Conservation (phyloP, 345 rosid genomes). For the Ceriops decandra region DNA sequence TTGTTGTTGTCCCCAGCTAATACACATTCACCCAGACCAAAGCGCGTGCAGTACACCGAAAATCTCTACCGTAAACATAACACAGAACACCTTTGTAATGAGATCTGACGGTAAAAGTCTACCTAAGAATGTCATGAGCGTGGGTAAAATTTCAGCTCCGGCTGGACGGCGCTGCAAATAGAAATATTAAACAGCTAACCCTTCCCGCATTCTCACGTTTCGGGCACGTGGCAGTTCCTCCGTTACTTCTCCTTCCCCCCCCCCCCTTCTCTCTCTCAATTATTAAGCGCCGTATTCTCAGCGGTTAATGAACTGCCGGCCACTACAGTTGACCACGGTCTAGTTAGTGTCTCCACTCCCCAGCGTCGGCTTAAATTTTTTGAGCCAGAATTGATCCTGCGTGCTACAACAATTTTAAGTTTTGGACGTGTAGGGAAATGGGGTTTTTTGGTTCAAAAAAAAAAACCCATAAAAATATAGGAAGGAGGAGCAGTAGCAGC, state of each 20-base stretch:
- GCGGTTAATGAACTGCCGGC: conserved; percentile 5
- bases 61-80: not conserved
- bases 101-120: too few relatives aligned
- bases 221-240: conserved; percentile 31
- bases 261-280: not conserved
- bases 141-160: not conserved
- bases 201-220: not conserved
- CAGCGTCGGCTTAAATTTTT: too few relatives aligned
- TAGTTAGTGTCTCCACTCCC: not conserved
- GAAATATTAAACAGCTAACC: too few relatives aligned
- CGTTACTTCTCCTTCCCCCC: not conserved
- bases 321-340: not conserved
- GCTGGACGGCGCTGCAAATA: too few relatives aligned
- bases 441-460: too few relatives aligned
- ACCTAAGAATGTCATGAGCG: not conserved
- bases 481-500: too few relatives aligned
- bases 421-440: too few relatives aligned
- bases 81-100: too few relatives aligned
- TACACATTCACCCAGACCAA: not conserved
- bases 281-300: not conserved
- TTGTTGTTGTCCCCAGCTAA: not conserved
- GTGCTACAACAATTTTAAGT: too few relatives aligned
- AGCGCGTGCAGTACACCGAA: not conserved
- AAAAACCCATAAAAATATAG: too few relatives aligned
- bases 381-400: too few relatives aligned